phyloP scores from a whole-genome alignment of 108 stramenopile species.

The Cyclotella atomus region DNA sequence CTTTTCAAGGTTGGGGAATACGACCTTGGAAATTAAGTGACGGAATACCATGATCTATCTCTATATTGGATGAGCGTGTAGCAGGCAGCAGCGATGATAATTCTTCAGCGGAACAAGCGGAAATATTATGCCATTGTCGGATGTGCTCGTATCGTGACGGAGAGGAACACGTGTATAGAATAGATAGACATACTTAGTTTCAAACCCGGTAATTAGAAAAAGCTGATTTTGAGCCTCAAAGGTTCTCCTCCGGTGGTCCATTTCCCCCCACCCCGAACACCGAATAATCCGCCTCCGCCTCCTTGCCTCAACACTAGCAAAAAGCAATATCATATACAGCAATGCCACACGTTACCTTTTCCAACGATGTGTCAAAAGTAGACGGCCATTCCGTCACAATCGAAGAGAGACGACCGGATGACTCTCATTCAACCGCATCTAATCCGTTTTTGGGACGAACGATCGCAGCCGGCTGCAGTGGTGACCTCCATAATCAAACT shows the following conservation, averaged over 20 bases:
- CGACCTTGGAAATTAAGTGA: conserved; percentile 3
- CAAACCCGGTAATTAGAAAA: too few species aligned
- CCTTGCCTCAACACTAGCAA: too few species aligned
- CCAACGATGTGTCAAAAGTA: conserved; percentile 2
- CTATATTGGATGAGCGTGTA: neutral
- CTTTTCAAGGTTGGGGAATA: conserved; percentile 8
- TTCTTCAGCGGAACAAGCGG: neutral
- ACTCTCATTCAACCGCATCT: neutral
- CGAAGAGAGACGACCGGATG: neutral
- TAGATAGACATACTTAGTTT: too few species aligned
- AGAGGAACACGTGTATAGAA: too few species aligned
- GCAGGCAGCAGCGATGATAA: neutral
- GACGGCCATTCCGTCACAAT: neutral
- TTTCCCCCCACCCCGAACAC: too few species aligned
- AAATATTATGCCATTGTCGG: conserved; percentile 4
- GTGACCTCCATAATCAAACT: neutral
- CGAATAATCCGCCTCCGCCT: too few species aligned
- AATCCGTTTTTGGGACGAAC: conserved; percentile 1
- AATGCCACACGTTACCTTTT: neutral
- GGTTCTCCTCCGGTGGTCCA: too few species aligned
- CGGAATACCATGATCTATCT: neutral
- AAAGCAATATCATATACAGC: neutral
- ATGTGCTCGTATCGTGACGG: too few species aligned
- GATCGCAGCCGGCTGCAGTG: neutral
- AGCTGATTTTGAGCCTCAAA: too few species aligned